These are phyloP conservation scores for Tolypocladium tropicale DNA, from an alignment of 2,329 filamentous ascomycete species.

Conservation along the genomic window DNA sequence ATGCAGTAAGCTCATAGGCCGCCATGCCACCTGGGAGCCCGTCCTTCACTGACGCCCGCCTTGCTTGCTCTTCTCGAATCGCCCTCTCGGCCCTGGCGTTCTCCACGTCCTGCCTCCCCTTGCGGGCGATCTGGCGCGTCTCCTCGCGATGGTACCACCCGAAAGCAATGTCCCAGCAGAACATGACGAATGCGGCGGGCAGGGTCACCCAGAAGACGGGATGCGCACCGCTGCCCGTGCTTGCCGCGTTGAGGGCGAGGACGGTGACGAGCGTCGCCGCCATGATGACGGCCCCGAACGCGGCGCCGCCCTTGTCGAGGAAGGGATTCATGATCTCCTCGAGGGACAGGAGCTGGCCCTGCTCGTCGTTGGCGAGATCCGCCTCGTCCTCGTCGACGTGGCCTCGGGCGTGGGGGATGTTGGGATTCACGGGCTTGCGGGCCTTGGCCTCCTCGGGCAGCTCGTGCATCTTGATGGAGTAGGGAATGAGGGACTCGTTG, in stretches of 20 bases:
- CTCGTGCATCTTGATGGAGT: constrained; percentile 57
- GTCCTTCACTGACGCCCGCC: not conserved
- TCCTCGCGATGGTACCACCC: constrained; percentile 55
- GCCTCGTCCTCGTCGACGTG: constrained; percentile 40
- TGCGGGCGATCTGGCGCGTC: constrained; percentile 50
- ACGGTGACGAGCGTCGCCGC: constrained; percentile 55
- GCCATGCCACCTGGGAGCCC: not conserved
- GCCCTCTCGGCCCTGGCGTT: constrained; percentile 7
- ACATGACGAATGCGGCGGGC: constrained; percentile 58
- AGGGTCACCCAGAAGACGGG: constrained; percentile 61
- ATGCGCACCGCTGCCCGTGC: constrained; percentile 33
- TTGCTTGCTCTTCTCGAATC: constrained; percentile 3
- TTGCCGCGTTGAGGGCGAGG: constrained; percentile 54
- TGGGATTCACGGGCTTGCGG: constrained; percentile 57
- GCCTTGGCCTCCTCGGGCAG: constrained; percentile 45
- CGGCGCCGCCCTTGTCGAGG: constrained; percentile 54
- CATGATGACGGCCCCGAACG: constrained; percentile 57
- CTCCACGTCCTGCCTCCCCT: constrained; percentile 30
- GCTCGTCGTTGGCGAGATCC: constrained; percentile 31
- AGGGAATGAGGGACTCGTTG: constrained; percentile 52
- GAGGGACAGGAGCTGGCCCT: constrained; percentile 47
- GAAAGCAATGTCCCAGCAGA: constrained; percentile 54
- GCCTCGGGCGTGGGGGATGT: constrained; percentile 56
- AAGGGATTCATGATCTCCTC: constrained; percentile 71
- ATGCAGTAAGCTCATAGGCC: not conserved